Conservation (phyloP, 352 stramenopile genomes). For the Blastocystis sp. region DNA sequence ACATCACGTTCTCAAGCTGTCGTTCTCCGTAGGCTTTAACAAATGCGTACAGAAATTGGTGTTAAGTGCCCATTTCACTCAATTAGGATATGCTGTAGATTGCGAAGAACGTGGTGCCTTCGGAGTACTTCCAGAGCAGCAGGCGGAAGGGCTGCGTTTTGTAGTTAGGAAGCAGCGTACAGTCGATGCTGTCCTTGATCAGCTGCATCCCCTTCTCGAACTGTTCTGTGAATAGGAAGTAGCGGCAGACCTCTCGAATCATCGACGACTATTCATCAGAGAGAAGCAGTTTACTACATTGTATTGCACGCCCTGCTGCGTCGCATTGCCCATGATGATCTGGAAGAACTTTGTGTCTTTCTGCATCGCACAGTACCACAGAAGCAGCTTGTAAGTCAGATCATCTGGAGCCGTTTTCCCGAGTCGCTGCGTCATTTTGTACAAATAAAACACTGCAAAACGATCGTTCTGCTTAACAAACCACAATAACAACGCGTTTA, state of each 20-base stretch:
- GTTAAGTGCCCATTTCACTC: not conserved
- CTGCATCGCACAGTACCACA: conserved; percentile 9
- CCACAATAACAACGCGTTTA: conserved; percentile 45
- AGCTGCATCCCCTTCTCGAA: conserved; percentile 35
- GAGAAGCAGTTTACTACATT: not conserved
- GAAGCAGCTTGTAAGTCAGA: conserved; percentile 30
- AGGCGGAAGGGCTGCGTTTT: conserved; percentile 40
- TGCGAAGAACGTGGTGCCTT: conserved; percentile 35
- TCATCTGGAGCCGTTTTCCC: not conserved
- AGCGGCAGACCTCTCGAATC: conserved; percentile 7
- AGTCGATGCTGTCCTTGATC: conserved; percentile 32
- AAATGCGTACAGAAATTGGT: conserved; percentile 4
- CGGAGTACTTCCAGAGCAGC: conserved; percentile 58
- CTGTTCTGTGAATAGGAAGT: not conserved
- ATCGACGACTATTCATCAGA: not conserved
- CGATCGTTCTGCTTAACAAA: conserved; percentile 23
- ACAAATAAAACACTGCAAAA: conserved; percentile 33
- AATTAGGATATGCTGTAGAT: conserved; percentile 49
- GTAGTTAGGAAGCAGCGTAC: conserved; percentile 21
- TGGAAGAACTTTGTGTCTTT: not conserved
- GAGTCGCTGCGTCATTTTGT: not conserved
- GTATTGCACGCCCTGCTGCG: conserved; percentile 3
- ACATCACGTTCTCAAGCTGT: conserved; percentile 34
- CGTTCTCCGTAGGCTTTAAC: conserved; percentile 26
- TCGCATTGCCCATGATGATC: conserved; percentile 30